These are phyloP conservation scores for Backusella psychrophila DNA, from an alignment of 192 early-diverging fungal species.

Conservation along the genomic window DNA sequence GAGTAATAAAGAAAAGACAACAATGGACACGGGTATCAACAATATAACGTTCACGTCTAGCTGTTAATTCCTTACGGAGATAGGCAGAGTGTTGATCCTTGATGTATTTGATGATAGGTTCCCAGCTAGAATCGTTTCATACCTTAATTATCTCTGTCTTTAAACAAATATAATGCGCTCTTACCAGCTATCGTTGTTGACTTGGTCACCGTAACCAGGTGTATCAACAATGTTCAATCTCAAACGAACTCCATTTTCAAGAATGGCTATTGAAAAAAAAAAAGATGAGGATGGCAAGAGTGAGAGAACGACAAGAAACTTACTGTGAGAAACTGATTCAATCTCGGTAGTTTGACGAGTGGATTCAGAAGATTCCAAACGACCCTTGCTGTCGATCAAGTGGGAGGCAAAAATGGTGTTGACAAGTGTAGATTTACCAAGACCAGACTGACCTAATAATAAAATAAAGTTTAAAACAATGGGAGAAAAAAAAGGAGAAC, in stretches of 20 bases:
- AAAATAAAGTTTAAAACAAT: neutral
- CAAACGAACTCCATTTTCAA: constrained; percentile 93
- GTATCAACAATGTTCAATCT: constrained; percentile 96
- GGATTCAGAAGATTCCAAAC: constrained; percentile 75
- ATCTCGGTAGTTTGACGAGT: constrained; percentile 97
- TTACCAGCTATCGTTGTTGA: constrained; percentile 90
- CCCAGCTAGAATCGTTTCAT: constrained; percentile 70
- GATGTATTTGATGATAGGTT: constrained; percentile 97
- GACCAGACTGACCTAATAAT: constrained; percentile 81
- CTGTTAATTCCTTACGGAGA: constrained; percentile 89
- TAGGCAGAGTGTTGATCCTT: constrained; percentile 97
- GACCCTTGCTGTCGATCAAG: constrained; percentile 89
- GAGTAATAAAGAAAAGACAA: constrained; percentile 94
- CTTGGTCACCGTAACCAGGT: constrained; percentile 96
- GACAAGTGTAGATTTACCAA: constrained; percentile 97
- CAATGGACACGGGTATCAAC: constrained; percentile 94
- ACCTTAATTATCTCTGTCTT: constrained; percentile 55
- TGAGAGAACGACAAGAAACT: neutral
- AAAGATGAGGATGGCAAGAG: neutral
- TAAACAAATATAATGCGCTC: neutral
- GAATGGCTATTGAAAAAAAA: constrained; percentile 61
- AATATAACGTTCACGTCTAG: constrained; percentile 85
- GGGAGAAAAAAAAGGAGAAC: neutral
- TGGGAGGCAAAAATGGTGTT: constrained; percentile 98
- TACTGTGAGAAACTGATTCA: constrained; percentile 83